Base-by-base conservation (phyloP, 2,329 filamentous ascomycete genomes). In the Xylogone sp. region DNA sequence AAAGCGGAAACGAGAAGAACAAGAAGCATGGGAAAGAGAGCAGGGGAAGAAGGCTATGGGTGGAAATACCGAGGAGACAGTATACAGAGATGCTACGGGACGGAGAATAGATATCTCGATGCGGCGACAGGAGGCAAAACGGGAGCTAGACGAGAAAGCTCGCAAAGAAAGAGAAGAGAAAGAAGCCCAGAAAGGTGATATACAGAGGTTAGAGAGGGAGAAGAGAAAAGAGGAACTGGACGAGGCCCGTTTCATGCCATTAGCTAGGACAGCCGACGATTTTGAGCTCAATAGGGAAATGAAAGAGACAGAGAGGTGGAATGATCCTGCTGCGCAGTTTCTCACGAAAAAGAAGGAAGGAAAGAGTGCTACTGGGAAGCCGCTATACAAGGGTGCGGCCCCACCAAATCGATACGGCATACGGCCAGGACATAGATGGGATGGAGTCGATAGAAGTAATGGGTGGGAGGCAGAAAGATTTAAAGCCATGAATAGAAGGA, bases 381-480 rank as follows among this genome's bases (percentile, higher is more conserved):
- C 58, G 3, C 67, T 88, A 3, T 99, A 97, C 67, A 74, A 83
- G 54, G 94, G 93, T 0, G 79, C 86, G 0, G 88, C 87, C 51
- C 81, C 88, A 63, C 94, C 94, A 43, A 99, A 99, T 76, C 80
- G 94, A 19, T 97, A 97, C 72, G 90, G 89, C 1, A 97, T 99
- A 55, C 79, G 86, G 54, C 94, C 94, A 0, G 95, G 94, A 0
- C 90, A 96, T 73, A 78, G 90, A 58, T 99, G 94, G 94, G 94
- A 99, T 75, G 94, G 95, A 5, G 94, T 99, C 18, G 94, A 99
- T 75, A 79, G 94, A 58, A 79, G 90, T 19, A 99, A 90, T 71
- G 93, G 93, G 0, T 97, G 97, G 67, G 94, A 99, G 73, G 87
- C 83, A 56, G 87, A 97, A 66, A 88, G 92, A 73, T 97, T 97